Conservation (phyloP, 768 basidiomycete species). For the Psilocybe cyanescens region DNA sequence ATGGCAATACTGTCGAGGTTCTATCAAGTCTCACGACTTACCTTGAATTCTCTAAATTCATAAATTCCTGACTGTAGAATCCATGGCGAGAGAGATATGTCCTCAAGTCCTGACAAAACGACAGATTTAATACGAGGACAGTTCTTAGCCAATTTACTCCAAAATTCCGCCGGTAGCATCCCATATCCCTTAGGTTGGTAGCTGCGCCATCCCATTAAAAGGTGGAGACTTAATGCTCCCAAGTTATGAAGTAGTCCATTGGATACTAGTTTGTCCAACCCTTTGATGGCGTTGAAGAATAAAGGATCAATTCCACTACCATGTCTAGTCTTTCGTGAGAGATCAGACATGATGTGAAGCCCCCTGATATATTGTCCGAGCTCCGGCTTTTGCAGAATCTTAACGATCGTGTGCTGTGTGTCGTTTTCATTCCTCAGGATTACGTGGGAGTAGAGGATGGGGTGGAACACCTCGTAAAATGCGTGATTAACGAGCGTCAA, state of each 20-base stretch:
- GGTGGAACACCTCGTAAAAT: conserved; percentile 11
- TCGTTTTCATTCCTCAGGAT: conserved; percentile 18
- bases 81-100: not conserved
- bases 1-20: too few species aligned
- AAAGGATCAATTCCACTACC: not conserved
- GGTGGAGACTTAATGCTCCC: conserved; percentile 5
- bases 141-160: not conserved
- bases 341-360: conserved; percentile 16
- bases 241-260: conserved; percentile 4
- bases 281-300: conserved; percentile 5
- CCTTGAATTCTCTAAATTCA: not conserved
- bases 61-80: not conserved
- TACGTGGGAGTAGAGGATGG: conserved; percentile 17
- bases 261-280: conserved; percentile 3
- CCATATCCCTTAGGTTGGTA: not conserved
- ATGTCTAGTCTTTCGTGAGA: not conserved
- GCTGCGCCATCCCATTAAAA: not conserved
- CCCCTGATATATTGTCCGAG: conserved; percentile 15
- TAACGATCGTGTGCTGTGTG: conserved; percentile 7
- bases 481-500: conserved; percentile 11
- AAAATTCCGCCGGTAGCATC: not conserved
- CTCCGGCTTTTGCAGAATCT: conserved; percentile 9
- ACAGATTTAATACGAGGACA: not conserved
- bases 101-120: not conserved
- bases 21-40: not conserved